Evolutionary conservation across 495 filamentous ascomycete species (phyloP).

Genomic region (Saxispiralis lemnorum): DNA sequence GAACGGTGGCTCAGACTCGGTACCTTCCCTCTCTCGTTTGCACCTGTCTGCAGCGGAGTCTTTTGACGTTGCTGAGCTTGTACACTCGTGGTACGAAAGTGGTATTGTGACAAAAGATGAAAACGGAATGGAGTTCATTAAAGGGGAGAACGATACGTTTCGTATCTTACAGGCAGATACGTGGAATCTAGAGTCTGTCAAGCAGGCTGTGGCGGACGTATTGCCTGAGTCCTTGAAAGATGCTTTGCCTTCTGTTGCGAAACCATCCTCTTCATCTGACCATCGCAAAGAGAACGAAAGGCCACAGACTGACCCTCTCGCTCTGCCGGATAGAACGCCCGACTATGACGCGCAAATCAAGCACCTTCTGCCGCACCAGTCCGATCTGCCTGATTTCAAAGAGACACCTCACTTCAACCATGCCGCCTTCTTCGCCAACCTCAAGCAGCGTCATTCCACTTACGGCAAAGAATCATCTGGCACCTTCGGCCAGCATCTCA

Average conservation of each 20-base stretch:
- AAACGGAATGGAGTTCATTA: conserved; percentile 54
- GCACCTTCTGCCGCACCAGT: conserved; percentile 49
- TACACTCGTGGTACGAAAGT: conserved; percentile 47
- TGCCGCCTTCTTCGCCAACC: conserved; percentile 53
- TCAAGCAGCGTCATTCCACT: conserved; percentile 46
- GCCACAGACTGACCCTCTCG: conserved; percentile 19
- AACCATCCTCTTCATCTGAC: not conserved
- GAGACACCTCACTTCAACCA: conserved; percentile 85
- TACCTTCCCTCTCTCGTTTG: conserved; percentile 70
- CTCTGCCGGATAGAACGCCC: conserved; percentile 35
- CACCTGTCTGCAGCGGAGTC: conserved; percentile 61
- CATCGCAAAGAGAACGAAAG: conserved; percentile 12
- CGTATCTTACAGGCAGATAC: conserved; percentile 45
- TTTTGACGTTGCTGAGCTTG: conserved; percentile 44
- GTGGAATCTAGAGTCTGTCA: conserved; percentile 43
- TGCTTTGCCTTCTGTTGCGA: not conserved
- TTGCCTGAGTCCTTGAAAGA: conserved; percentile 2
- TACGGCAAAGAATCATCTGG: conserved; percentile 33
- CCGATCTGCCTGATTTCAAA: conserved; percentile 48
- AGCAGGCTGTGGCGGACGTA: conserved; percentile 28
- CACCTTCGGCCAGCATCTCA: conserved; percentile 55
- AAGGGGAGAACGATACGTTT: conserved; percentile 75
- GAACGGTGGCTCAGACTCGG: conserved; percentile 44
- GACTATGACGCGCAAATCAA: conserved; percentile 55
- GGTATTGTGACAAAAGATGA: conserved; percentile 36